A percentile compares a stretch with the other conserved stretches of the same genome.
These are phyloP conservation scores for Eimeria brunetti DNA, from an alignment of 169 alveolate genomes.

Conservation along the genomic window DNA sequence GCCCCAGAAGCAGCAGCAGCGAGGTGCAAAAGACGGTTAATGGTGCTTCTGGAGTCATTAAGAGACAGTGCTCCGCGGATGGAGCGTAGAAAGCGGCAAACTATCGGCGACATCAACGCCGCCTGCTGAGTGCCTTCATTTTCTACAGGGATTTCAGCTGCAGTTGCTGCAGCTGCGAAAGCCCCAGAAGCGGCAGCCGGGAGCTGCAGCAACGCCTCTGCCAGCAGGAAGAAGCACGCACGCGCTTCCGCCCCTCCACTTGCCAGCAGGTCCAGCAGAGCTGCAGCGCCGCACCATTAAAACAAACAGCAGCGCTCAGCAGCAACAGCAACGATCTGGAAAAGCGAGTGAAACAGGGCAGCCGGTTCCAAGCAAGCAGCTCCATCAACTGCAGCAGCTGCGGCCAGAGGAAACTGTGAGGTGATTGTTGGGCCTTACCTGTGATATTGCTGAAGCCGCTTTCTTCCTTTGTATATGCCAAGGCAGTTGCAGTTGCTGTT, in stretches of 20 bases:
- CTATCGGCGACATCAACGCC: conserved; percentile 7
- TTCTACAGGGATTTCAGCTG: conserved; percentile 9
- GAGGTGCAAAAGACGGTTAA: conserved; percentile 2
- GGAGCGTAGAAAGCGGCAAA: conserved; percentile 11
- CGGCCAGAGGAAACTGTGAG: background rate
- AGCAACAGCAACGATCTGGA: background rate
- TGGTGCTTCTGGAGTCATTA: conserved; percentile 31
- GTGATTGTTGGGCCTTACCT: background rate
- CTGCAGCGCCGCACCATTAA: conserved; percentile 27
- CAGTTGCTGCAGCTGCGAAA: conserved; percentile 7
- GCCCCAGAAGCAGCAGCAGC: conserved; percentile 29
- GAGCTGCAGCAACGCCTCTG: conserved; percentile 43
- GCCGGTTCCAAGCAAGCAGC: background rate
- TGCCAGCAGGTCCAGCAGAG: conserved; percentile 31
- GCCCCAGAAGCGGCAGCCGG: conserved; percentile 11
- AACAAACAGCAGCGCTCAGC: background rate
- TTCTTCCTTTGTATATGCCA: background rate
- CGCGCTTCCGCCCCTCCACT: conserved; percentile 40
- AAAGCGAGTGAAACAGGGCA: background rate
- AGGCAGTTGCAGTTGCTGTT: conserved; percentile 1
- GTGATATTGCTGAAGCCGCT: conserved; percentile 8
- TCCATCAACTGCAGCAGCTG: conserved; percentile 6
- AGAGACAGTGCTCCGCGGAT: conserved; percentile 39
- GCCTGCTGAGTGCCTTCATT: conserved; percentile 24
- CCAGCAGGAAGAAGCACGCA: conserved; percentile 50